Base-by-base conservation (phyloP, 331 rosid genomes). In the Malus hybrid region DNA sequence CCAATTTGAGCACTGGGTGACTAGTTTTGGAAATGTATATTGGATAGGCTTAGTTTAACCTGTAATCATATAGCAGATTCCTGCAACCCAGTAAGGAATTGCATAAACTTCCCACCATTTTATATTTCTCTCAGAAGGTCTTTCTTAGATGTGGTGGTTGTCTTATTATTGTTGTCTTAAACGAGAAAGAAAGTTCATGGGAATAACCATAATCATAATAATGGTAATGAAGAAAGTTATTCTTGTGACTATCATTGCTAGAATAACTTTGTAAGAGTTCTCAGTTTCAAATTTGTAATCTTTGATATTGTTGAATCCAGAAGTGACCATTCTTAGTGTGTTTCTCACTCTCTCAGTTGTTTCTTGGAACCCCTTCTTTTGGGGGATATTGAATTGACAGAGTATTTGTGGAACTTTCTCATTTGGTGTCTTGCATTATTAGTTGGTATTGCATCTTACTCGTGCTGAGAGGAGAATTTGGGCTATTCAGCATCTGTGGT, bases 81-180 rank as follows among this genome's bases (percentile, higher is more conserved):
- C 71, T 39, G 56, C 56, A 67, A 67, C 71, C 56, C 14, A 67
- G 57, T 22, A 13, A 42, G 72, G 69, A 68, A 28, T 69, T 69
- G 60, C 60, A 69, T 27, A 67, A 14, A 24, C 36, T 44, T 44
- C 42, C 36, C 9, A 27, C 39, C 60, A 69, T 8, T 68, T 68
- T 44, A 27, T 24, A 24, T 27, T 15, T 46, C 36, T 20, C 29
- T 69, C 33, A 15, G 60, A 48, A 46, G 60, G 22, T 48, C 9
- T 4, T 15, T 64, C 69, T 16, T 64, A 13, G 31, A 27, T 62
- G 11, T 5, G 42, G 69, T 4, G 12, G 29, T 2, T 27, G 11
- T 48, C 39, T 48, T 69, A 46, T 69, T 28, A 27, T 6, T 67
- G 50, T 70, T 31, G 75, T n/a, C 61, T 56, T 5, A 29, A 69